These are phyloP conservation scores for Colletotrichum sp. DNA, from an alignment of 2,329 filamentous ascomycete species.

Conservation along the genomic window DNA sequence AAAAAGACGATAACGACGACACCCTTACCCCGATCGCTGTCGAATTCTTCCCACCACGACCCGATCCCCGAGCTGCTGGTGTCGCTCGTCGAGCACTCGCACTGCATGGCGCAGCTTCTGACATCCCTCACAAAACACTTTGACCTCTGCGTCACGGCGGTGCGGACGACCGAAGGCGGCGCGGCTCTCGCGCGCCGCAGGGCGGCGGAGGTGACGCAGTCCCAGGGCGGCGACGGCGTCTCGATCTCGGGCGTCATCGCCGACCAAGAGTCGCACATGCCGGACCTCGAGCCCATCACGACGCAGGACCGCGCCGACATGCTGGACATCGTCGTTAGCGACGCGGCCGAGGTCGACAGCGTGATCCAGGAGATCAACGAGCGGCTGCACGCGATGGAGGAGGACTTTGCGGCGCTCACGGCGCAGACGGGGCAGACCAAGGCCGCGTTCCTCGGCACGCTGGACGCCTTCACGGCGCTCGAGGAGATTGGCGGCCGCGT, in stretches of 20 bases:
- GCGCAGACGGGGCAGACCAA: slow-evolving; percentile 65
- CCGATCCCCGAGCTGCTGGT: slow-evolving; percentile 61
- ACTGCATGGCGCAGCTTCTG: slow-evolving; percentile 81
- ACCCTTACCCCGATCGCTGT: slow-evolving; percentile 35
- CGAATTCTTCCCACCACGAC: slow-evolving; percentile 39
- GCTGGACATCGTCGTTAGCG: slow-evolving; percentile 78
- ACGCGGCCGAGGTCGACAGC: slow-evolving; percentile 70
- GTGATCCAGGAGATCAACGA: slow-evolving; percentile 76
- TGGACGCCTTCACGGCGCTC: slow-evolving; percentile 69
- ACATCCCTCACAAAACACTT: slow-evolving; percentile 86
- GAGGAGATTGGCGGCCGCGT: slow-evolving; percentile 72
- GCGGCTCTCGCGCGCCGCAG: slow-evolving; percentile 71
- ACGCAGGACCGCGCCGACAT: slow-evolving; percentile 82
- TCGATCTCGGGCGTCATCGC: slow-evolving; percentile 72
- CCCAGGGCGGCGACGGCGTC: slow-evolving; percentile 50
- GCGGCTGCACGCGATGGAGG: slow-evolving; percentile 78
- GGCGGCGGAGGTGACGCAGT: slow-evolving; percentile 67
- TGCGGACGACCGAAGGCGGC: slow-evolving; percentile 87
- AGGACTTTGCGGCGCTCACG: slow-evolving; percentile 67
- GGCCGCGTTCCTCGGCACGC: slow-evolving; percentile 60
- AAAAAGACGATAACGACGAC: slow-evolving; percentile 59
- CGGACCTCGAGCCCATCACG: slow-evolving; percentile 71
- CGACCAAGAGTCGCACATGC: slow-evolving; percentile 56
- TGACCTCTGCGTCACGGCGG: slow-evolving; percentile 89
- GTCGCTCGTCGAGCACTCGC: slow-evolving; percentile 74